These are phyloP conservation scores for Cubamyces lactineus DNA, from an alignment of 768 basidiomycete species.

Conservation along the genomic window DNA sequence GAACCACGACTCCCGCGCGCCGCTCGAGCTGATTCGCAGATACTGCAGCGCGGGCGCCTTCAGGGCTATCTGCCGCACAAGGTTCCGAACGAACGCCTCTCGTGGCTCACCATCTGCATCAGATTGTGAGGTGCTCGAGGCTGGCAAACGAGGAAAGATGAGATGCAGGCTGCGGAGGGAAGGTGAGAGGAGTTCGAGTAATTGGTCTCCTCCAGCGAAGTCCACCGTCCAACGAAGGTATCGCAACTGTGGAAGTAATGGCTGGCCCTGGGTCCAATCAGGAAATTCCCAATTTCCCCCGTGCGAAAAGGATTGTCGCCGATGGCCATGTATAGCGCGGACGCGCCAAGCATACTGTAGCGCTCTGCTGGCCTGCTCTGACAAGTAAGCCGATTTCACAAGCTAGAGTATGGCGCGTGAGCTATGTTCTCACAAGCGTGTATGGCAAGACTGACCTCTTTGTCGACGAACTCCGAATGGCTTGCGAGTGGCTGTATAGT, in stretches of 20 bases:
- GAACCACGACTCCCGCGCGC: constrained; percentile 10
- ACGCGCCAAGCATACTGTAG: constrained; percentile 11
- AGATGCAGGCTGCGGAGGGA: constrained; percentile 16
- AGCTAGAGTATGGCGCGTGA: no score
- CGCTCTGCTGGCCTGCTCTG: neutral
- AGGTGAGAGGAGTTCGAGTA: constrained; percentile 1
- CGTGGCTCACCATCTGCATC: neutral
- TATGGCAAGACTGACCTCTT: neutral
- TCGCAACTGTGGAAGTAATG: constrained; percentile 4
- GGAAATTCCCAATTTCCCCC: neutral
- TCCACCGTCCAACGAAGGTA: constrained; percentile 12
- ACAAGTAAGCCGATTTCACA: neutral
- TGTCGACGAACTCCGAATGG: neutral
- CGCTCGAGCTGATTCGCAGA: constrained; percentile 7
- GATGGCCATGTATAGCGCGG: constrained; percentile 8
- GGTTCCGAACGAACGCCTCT: constrained; percentile 6
- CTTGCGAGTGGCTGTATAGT: neutral
- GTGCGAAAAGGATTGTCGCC: neutral
- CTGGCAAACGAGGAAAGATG: neutral
- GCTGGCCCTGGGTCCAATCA: neutral
- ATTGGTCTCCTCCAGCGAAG: neutral
- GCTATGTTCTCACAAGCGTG: no score
- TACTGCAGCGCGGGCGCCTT: constrained; percentile 14
- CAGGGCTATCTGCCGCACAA: neutral
- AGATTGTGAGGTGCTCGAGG: neutral